phyloP scores from a whole-genome alignment of 148 eudicot species.

The Vaccinium macrocarpon region DNA sequence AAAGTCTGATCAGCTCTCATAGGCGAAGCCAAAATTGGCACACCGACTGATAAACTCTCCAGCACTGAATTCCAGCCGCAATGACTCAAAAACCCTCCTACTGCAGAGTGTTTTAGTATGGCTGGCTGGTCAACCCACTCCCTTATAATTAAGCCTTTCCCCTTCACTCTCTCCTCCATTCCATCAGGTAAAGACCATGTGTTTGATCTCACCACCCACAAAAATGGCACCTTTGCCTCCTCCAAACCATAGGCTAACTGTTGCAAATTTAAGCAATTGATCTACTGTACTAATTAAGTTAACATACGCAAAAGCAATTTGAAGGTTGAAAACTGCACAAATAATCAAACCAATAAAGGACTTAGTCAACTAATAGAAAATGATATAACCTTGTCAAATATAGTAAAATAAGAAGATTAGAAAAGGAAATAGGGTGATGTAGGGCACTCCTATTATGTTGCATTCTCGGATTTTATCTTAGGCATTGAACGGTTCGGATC shows the following conservation, averaged over 20 bases:
- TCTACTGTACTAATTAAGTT: not conserved
- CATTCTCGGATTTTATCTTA: no score
- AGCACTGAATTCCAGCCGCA: conserved; percentile 37
- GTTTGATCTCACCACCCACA: conserved; percentile 31
- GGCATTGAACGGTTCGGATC: no score
- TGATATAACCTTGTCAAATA: no score
- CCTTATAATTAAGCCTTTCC: conserved; percentile 25
- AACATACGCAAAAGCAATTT: not conserved
- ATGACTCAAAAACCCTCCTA: conserved; percentile 34
- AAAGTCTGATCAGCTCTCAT: conserved; percentile 35
- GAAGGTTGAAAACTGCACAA: not conserved
- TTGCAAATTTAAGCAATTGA: not conserved
- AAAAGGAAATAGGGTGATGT: no score
- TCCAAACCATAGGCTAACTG: conserved; percentile 35
- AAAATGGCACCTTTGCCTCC: conserved; percentile 20
- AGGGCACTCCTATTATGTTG: no score
- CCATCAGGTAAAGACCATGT: conserved; percentile 26
- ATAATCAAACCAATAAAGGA: not conserved
- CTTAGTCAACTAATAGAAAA: no score
- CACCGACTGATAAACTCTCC: conserved; percentile 34
- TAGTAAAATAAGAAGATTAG: no score
- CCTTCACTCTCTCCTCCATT: conserved; percentile 25
- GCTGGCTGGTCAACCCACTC: conserved; percentile 35
- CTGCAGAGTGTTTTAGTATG: conserved; percentile 25
- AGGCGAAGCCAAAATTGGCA: conserved; percentile 33